Evolutionary conservation across 768 basidiomycete species (phyloP).

Genomic region (Gloeophyllum trabeum): DNA sequence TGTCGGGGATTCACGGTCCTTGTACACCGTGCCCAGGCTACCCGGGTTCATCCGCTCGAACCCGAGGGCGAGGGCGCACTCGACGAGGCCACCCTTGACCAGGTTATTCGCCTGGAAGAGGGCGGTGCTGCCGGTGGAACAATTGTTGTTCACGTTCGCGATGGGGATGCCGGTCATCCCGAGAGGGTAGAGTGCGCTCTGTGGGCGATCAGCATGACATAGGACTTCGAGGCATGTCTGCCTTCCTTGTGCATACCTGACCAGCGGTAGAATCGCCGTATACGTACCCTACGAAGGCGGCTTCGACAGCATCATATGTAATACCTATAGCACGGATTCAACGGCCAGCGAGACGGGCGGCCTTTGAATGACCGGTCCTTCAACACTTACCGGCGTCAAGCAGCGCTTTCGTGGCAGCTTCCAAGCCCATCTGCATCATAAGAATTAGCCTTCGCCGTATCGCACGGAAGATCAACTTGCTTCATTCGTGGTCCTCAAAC

Average conservation of each 20-base stretch:
- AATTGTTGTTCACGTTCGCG: conserved; percentile 83
- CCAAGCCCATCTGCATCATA: conserved; percentile 61
- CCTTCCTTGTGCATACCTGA: conserved; percentile 45
- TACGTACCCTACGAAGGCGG: conserved; percentile 67
- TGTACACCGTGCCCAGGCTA: conserved; percentile 56
- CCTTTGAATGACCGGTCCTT: background rate
- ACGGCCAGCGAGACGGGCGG: background rate
- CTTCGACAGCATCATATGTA: conserved; percentile 67
- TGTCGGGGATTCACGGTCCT: conserved; percentile 38
- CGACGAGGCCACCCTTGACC: conserved; percentile 57
- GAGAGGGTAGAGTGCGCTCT: conserved; percentile 75
- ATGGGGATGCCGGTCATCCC: conserved; percentile 80
- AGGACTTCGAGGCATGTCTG: background rate
- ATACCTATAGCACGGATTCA: conserved; percentile 36
- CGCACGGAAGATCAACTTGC: conserved; percentile 24
- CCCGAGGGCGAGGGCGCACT: conserved; percentile 74
- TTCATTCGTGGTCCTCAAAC: conserved; percentile 57
- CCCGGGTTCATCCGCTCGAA: conserved; percentile 82
- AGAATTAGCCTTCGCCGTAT: too few relatives aligned
- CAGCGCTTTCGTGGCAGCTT: conserved; percentile 79
- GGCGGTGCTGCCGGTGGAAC: conserved; percentile 73
- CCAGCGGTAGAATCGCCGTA: conserved; percentile 75
- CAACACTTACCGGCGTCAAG: conserved; percentile 58
- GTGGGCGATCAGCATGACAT: conserved; percentile 1
- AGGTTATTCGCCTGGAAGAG: conserved; percentile 63